Conservation (phyloP, 1,284 basidiomycete genomes). For the Melampsora americana region DNA sequence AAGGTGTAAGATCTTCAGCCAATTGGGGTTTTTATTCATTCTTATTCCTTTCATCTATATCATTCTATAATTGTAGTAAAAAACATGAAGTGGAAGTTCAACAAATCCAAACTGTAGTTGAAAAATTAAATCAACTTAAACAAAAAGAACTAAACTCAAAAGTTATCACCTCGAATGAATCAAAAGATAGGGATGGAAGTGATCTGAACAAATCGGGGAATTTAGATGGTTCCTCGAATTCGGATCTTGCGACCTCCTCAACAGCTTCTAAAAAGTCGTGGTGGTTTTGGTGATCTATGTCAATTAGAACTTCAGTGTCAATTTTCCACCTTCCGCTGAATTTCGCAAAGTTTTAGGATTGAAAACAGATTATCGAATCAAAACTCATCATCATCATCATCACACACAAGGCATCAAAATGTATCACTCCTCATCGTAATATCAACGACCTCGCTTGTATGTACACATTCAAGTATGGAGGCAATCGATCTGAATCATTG, state of each 20-base stretch:
- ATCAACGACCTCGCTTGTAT: too few species aligned
- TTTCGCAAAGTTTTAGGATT: too few species aligned
- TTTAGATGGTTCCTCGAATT: neutral
- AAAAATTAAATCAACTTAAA: conserved; percentile 40
- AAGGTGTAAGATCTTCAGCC: conserved; percentile 22
- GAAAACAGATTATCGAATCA: too few species aligned
- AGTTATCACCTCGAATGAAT: neutral
- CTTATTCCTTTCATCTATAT: conserved; percentile 31
- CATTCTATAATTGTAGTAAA: conserved; percentile 25
- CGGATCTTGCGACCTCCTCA: neutral
- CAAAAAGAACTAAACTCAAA: neutral
- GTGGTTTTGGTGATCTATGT: neutral
- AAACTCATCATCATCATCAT: too few species aligned
- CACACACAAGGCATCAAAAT: too few species aligned
- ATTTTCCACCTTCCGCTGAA: too few species aligned
- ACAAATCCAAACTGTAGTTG: conserved; percentile 30
- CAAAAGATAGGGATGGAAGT: neutral
- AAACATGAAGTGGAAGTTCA: conserved; percentile 28
- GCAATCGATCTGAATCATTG: too few species aligned
- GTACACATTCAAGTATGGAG: too few species aligned
- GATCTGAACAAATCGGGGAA: neutral
- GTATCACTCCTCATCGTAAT: too few species aligned
- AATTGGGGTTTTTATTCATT: conserved; percentile 41
- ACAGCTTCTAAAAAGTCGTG: neutral
- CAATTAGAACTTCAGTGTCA: too few species aligned